Base-by-base conservation (phyloP, 257 asterid genomes). In the Nicotiana benthamiana region DNA sequence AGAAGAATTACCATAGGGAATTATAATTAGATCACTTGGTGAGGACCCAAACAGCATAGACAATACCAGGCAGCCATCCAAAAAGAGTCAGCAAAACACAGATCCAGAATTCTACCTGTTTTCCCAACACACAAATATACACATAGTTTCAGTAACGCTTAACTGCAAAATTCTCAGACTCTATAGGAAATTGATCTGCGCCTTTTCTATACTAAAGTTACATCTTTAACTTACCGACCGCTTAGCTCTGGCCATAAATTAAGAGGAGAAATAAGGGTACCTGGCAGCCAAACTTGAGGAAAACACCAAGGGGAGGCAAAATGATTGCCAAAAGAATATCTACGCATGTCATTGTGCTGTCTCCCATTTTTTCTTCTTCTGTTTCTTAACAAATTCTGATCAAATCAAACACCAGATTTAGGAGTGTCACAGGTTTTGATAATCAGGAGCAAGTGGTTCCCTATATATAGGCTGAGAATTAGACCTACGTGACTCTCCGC, bases 271-370 rank as follows among this genome's bases (percentile, higher is more conserved):
- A 0, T 43, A 6, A 3, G 0, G 52, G 1, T 53, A 93, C 98
- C 88, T 88, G 1, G 89, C 97, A 92, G 79, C 97, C 98, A 65
- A 81, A 92, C 85, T 88, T 93, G 86, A 93, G 90, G 88, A 93
- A 90, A 43, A 93, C 98, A 17, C 98, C 98, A 36, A 93, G 97
- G 3, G 98, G 98, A 79, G 98, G 98, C 89, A 93, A 82, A 67
- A 93, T 62, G 80, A 93, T 93, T n/a, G 97, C 96, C 75, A 93
- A 34, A 6, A 93, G 7, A 82, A 93, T 92, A 61, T 92, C 96
- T 20, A 93, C 2, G 43, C 83, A 93, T 72, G 84, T 93, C n/a
- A 90, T 89, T 22, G 93, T 80, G 1, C 88, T 87, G 60, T 83
- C 84, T 57, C 81, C 74, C 91, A 88, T 88, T 85, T 88, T 81